Base-by-base conservation (phyloP, 805 yeast species). In the Wickerhamomyces bovis region DNA sequence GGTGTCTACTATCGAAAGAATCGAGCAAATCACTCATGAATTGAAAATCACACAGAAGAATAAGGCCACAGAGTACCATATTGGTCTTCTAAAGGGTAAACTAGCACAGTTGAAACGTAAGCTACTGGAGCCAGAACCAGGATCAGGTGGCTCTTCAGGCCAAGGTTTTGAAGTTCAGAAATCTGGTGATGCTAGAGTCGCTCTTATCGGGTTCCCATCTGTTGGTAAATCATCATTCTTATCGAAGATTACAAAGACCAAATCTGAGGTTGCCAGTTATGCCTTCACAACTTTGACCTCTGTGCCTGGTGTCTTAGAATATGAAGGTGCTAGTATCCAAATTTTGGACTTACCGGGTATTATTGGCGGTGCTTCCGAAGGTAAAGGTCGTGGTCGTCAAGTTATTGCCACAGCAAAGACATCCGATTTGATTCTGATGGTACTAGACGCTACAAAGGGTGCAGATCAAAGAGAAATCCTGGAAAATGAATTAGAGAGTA, bases 301-400 rank as follows among this genome's bases (percentile, higher is more conserved):
- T 0, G 97, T 92, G 19, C 97, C 98, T 0, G 97, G 98, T 42
- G 95, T 94, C 12, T 71, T 92, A 56, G 92, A 89, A 62, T 89
- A 92, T 62, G 89, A 89, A 62, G 98, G 98, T 35, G 97, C 98
- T 0, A 97, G 90, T 61, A 89, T 92, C 52, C 99, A 92, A 69
- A 83, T 94, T 54, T 92, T 92, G n/a, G 99, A 92, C 75, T 70
- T 92, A 44, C 99, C 99, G 1, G 99, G 99, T 65, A 92, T 92
- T 56, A 92, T 92, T 48, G 88, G 87, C 63, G 98, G 98, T 39
- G 98, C 98, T 4, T 76, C 95, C 31, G 96, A 88, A 62, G 98
- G 98, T 59, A 90, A 90, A 66, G 99, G 99, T 57, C 80, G 99
- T 66, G 98, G 98, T 47, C 77, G 96, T 58, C 98, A 94, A 65